Conservation (phyloP, 169 alveolate genomes). For the Perkinsus olseni region DNA sequence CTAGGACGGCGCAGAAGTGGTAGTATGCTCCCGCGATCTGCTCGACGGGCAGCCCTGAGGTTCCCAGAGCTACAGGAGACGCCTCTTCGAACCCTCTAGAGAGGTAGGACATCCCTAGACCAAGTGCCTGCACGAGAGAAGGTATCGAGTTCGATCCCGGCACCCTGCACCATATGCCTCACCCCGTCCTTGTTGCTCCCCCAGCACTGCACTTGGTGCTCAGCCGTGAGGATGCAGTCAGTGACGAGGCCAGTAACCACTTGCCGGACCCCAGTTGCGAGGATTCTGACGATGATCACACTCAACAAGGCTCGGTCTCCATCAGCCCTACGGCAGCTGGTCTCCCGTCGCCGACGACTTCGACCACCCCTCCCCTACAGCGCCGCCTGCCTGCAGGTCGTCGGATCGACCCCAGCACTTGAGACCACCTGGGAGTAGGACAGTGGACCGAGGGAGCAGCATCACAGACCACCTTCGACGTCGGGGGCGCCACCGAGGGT, state of each 20-base stretch:
- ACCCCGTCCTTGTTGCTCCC: background rate
- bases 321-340: background rate
- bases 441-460: background rate
- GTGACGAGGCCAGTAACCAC: background rate
- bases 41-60: background rate
- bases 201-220: background rate
- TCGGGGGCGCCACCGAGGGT: background rate
- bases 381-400: background rate
- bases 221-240: background rate
- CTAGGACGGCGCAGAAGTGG: background rate
- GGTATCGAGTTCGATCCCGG: background rate
- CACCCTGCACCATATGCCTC: background rate
- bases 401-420: background rate
- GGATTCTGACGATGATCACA: background rate
- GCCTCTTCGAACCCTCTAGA: background rate
- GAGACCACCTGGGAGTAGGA: background rate
- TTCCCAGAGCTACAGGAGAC: background rate
- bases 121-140: background rate
- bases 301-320: no score
- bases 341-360: background rate
- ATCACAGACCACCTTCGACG: background rate
- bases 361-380: background rate
- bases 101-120: background rate
- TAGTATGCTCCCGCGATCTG: background rate
- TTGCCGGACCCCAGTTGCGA: background rate